Percentiles rank a stretch among this genome's conserved stretches.
phyloP scores from a whole-genome alignment of 2,329 filamentous ascomycete species.

The Alternaria sp. region DNA sequence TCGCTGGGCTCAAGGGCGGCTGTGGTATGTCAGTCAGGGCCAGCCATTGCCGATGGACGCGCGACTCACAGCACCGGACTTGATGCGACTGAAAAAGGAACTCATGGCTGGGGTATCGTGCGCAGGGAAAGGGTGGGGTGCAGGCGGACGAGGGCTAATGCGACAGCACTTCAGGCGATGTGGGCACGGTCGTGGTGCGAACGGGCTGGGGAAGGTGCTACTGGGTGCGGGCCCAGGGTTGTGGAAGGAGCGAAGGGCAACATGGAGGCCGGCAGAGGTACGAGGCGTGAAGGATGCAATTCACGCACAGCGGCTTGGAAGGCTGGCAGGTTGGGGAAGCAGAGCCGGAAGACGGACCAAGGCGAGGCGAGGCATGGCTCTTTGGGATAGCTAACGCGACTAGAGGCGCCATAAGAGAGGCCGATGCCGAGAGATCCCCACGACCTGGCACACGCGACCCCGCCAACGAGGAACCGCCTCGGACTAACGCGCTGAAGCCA shows the following conservation, averaged over 20 bases:
- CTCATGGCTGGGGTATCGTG: constrained; percentile 50
- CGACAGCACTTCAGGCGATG: constrained; percentile 14
- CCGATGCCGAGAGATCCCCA: constrained; percentile 12
- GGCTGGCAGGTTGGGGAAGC: constrained; percentile 9
- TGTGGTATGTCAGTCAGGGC: constrained; percentile 36
- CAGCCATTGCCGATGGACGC: constrained; percentile 23
- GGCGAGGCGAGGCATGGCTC: background rate
- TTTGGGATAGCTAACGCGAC: constrained; percentile 6
- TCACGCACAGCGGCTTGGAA: constrained; percentile 6
- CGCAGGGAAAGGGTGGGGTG: constrained; percentile 19
- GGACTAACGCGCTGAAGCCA: constrained; percentile 13
- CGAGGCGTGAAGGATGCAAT: constrained; percentile 10
- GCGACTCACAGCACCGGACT: constrained; percentile 55
- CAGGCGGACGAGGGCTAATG: constrained; percentile 6
- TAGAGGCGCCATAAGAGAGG: background rate
- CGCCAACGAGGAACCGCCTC: constrained; percentile 14
- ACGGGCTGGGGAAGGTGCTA: constrained; percentile 8
- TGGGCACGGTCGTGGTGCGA: constrained; percentile 9
- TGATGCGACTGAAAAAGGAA: constrained; percentile 62
- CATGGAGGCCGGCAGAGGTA: constrained; percentile 17
- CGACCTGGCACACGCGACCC: constrained; percentile 15
- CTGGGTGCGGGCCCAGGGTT: constrained; percentile 15
- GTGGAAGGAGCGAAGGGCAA: constrained; percentile 3
- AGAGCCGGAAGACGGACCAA: constrained; percentile 16
- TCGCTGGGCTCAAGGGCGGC: constrained; percentile 56